Conservation (phyloP, 169 alveolate genomes). For the Plasmodium inui region DNA sequence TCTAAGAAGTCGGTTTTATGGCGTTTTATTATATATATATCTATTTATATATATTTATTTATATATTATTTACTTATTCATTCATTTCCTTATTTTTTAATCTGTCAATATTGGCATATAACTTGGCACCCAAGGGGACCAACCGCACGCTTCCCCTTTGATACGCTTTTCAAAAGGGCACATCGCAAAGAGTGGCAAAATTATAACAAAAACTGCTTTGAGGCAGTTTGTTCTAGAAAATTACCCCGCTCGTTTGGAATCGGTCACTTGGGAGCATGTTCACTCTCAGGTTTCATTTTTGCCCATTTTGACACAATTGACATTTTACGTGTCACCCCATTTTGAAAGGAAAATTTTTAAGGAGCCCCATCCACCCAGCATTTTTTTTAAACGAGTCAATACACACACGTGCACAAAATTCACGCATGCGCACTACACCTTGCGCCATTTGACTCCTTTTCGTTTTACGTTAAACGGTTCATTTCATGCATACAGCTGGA, state of each 20-base stretch:
- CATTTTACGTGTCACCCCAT: background rate
- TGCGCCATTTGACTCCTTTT: background rate
- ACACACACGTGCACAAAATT: constrained; percentile 3
- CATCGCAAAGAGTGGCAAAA: constrained; percentile 3
- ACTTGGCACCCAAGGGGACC: background rate
- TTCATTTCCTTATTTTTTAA: background rate
- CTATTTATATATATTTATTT: too few relatives aligned
- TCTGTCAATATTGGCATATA: constrained; percentile 9
- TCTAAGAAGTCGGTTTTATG: background rate
- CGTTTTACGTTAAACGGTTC: background rate
- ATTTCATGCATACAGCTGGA: background rate
- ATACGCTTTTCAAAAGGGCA: constrained; percentile 7
- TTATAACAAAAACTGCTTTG: constrained; percentile 15
- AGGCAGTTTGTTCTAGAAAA: constrained; percentile 26
- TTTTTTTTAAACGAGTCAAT: constrained; percentile 8
- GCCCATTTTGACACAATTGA: background rate
- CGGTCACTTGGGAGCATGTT: background rate
- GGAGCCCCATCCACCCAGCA: background rate
- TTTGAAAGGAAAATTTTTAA: constrained; percentile 10
- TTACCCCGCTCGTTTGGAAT: background rate
- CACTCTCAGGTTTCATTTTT: background rate
- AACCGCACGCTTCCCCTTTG: background rate
- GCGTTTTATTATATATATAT: background rate
- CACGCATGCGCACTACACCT: background rate
- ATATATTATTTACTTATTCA: too few relatives aligned